Evolutionary conservation across 345 rosid genomes (phyloP).

Genomic region (Geranium brycei): DNA sequence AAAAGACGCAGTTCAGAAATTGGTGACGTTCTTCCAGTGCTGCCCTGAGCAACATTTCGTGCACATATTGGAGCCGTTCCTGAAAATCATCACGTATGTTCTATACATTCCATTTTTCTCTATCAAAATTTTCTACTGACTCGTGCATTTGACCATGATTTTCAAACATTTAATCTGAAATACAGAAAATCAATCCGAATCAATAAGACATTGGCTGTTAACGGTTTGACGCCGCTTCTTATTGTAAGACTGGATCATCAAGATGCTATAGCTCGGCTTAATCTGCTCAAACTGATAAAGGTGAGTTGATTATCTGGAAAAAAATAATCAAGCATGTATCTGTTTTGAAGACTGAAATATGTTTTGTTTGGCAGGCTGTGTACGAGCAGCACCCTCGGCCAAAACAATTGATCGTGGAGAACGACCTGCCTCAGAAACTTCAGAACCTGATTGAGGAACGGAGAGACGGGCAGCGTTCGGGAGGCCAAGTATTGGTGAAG

Average conservation of each 20-base stretch:
- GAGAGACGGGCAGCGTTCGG: conserved; percentile 88
- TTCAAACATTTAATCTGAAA: conserved; percentile 7
- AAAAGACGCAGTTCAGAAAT: conserved; percentile 72
- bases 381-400: conserved; percentile 99
- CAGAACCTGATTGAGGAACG: conserved; percentile 86
- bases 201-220: conserved; percentile 88
- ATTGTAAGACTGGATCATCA: conserved; percentile 82
- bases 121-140: background rate
- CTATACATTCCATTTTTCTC: background rate
- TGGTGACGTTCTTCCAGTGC: conserved; percentile 84
- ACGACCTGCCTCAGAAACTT: conserved; percentile 74
- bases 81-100: conserved; percentile 89
- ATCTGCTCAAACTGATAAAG: conserved; percentile 86
- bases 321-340: no score
- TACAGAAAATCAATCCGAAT: conserved; percentile 85
- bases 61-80: conserved; percentile 95
- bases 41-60: conserved; percentile 93
- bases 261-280: conserved; percentile 96
- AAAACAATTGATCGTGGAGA: conserved; percentile 92
- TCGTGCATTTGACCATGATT: background rate
- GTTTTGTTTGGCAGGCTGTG: conserved; percentile 46
- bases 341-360: no score
- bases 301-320: conserved; percentile 14
- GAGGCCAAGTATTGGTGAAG: conserved; percentile 92
- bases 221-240: conserved; percentile 87